Evolutionary conservation across 179 eudicot species (phyloP).

Genomic region (Gypsophila paniculata): DNA sequence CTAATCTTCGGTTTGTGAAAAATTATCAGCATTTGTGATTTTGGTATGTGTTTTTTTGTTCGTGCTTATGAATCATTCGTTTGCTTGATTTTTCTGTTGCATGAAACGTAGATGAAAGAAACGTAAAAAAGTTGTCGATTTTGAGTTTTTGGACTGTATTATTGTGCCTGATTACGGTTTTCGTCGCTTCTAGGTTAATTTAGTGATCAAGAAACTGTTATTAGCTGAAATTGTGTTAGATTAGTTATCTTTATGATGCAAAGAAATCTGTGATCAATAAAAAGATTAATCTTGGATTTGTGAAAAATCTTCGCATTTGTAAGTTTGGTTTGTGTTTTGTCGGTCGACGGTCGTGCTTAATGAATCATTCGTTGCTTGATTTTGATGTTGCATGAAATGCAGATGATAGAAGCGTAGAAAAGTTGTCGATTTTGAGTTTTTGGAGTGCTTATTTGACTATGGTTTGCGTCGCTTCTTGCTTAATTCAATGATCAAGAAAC

Average conservation of each 20-base stretch:
- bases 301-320: too few species aligned
- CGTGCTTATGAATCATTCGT: background rate
- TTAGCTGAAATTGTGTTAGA: background rate
- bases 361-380: too few species aligned
- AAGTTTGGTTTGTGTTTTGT: too few species aligned
- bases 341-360: too few species aligned
- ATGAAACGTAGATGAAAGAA: background rate
- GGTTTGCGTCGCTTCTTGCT: too few species aligned
- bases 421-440: too few species aligned
- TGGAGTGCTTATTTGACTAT: too few species aligned
- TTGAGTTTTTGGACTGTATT: background rate
- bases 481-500: too few species aligned
- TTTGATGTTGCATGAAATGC: too few species aligned
- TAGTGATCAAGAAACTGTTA: background rate
- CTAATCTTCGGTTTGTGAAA: too few species aligned
- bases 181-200: background rate
- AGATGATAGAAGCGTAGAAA: too few species aligned
- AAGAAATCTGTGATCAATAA: background rate
- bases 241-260: background rate
- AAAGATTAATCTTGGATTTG: too few species aligned
- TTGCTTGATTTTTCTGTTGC: slow-evolving; percentile 1
- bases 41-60: background rate
- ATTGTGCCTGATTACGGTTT: background rate
- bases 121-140: background rate
- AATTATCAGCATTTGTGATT: slow-evolving; percentile 1